Evolutionary conservation across 108 stramenopile genomes (phyloP), one percentile per base, ranked within the genome.

Genomic region (Pseudonitzschia multiseries): DNA sequence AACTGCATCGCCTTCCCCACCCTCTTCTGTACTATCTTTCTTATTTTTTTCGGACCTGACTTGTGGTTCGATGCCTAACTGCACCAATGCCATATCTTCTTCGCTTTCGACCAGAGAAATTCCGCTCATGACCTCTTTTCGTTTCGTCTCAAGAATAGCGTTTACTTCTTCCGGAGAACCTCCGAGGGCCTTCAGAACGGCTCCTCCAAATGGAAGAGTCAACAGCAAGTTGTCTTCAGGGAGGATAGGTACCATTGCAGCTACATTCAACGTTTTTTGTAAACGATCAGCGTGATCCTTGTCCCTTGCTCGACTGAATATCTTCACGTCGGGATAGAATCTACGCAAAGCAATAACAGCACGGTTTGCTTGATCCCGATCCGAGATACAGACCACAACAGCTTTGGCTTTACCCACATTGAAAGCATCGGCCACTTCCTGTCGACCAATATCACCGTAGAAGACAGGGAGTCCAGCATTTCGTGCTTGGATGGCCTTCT

Each of bases 401-500:
- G 89, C 84, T 79, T 91, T 93, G n/a, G 97, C 96, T 68, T 95
- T 93, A 24, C 92, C 97, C 20, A 97, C 84, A 59, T 95, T 92
- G 87, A 98, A 98, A 8, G 95, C 92, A 57, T 96, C 91, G 28
- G 93, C 88, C 28, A 92, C 88, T 74, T 98, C 97, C 62, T 93
- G 90, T 46, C 97, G 83, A 31, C 88, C 89, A 71, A 96, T 88
- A 81, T 98, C 97, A 40, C 97, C 97, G 71, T 92, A 98, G 72
- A 98, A 97, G 17, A 98, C 96, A 12, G 96, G 97, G 52, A 96
- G 87, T 29, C 97, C 97, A 70, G 86, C 86, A 76, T 96, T 96
- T 64, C 97, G 84, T 31, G 96, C 97, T 56, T 94, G 79, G 40
- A 96, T 97, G 15, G 96, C 96, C 81, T 92, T 94, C 69, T 91